Conservation (phyloP, 1,284 basidiomycete species). For the Leccinum subrobustum region DNA sequence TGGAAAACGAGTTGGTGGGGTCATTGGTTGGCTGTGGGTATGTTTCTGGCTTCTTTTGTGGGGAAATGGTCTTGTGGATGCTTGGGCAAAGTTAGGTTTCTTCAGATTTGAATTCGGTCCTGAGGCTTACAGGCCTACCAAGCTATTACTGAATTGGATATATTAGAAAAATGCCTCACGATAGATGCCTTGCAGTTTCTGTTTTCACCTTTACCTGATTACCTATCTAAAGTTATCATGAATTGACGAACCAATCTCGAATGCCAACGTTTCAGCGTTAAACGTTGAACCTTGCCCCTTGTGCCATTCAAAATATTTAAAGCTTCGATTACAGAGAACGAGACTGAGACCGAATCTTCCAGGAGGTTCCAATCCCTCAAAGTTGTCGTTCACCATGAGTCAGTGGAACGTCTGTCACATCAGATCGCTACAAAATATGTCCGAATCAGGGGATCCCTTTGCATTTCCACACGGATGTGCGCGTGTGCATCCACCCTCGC, state of each 20-base stretch:
- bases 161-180: background rate
- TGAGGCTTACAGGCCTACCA: conserved; percentile 22
- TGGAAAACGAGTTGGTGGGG: conserved; percentile 44
- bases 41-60: conserved; percentile 44
- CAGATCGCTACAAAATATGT: background rate
- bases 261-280: background rate
- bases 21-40: conserved; percentile 51
- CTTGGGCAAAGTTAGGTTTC: conserved; percentile 47
- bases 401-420: background rate
- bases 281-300: background rate
- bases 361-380: background rate
- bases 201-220: background rate
- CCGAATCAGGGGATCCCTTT: background rate
- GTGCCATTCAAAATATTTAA: background rate
- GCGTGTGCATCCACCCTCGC: too few species aligned
- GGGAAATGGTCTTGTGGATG: conserved; percentile 49
- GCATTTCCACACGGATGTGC: too few species aligned
- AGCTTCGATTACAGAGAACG: background rate
- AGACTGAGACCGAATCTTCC: background rate
- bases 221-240: background rate
- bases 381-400: background rate
- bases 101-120: conserved; percentile 15
- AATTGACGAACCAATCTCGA: background rate
- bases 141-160: conserved; percentile 20
- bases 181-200: background rate